Evolutionary conservation across 495 filamentous ascomycete species (phyloP).

Genomic region (Talaromyces ruber): DNA sequence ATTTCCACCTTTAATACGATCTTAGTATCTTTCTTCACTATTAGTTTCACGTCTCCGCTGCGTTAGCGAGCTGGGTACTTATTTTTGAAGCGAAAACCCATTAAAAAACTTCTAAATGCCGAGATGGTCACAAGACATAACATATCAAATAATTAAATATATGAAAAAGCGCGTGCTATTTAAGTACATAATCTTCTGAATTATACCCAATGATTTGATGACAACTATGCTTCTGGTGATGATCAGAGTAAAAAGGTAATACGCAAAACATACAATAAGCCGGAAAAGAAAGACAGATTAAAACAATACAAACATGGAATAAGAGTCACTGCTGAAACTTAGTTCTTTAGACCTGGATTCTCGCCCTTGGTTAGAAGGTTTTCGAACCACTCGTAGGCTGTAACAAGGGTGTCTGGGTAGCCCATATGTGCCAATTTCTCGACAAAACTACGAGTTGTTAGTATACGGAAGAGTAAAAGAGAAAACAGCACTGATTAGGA

Average conservation of each 20-base stretch:
- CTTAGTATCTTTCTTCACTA: background rate
- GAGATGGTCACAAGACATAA: background rate
- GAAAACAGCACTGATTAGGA: background rate
- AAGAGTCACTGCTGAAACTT: background rate
- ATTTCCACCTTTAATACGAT: background rate
- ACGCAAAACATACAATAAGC: background rate
- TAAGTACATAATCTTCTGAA: background rate
- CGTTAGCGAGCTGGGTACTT: background rate
- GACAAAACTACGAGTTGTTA: slow-evolving; percentile 36
- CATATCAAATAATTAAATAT: background rate
- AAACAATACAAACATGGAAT: background rate
- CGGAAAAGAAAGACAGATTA: background rate
- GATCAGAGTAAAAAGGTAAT: background rate
- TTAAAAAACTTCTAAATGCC: background rate
- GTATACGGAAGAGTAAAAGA: background rate
- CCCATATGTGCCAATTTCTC: slow-evolving; percentile 55
- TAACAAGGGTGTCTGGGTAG: slow-evolving; percentile 35
- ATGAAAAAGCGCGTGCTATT: background rate
- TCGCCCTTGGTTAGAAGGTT: slow-evolving; percentile 1
- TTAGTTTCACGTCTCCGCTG: background rate
- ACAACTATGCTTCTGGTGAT: background rate
- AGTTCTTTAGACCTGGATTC: background rate
- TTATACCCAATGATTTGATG: background rate
- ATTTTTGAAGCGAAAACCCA: background rate
- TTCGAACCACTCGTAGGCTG: slow-evolving; percentile 3